Evolutionary conservation across 129 eudicot species (phyloP).

Genomic region (Gnaphalium uliginosum): DNA sequence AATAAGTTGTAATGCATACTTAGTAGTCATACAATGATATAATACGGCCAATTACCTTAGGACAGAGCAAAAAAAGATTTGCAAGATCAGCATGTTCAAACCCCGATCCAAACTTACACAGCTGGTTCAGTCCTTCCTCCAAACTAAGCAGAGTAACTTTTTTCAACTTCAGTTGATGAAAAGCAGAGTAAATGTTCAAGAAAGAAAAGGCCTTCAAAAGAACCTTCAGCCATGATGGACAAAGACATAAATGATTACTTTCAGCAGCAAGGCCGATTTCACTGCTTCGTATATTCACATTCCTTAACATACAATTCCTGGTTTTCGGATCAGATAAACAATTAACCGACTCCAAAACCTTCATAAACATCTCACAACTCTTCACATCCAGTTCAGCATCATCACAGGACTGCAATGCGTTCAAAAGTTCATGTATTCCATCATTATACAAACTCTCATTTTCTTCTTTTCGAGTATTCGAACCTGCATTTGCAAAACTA

Average conservation of each 20-base stretch:
- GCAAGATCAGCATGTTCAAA: slow-evolving; percentile 54
- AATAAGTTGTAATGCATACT: neutral
- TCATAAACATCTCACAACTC: slow-evolving; percentile 35
- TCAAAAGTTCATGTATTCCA: slow-evolving; percentile 32
- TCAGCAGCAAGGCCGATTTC: slow-evolving; percentile 30
- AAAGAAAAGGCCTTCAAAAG: slow-evolving; percentile 56
- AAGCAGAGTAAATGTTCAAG: slow-evolving; percentile 53
- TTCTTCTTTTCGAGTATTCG: slow-evolving; percentile 9
- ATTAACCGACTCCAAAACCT: slow-evolving; percentile 52
- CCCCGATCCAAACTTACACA: slow-evolving; percentile 48
- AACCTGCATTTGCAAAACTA: slow-evolving; percentile 13
- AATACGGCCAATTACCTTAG: slow-evolving; percentile 48
- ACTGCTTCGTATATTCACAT: slow-evolving; percentile 14
- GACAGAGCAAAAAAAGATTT: slow-evolving; percentile 60
- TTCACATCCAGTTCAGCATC: slow-evolving; percentile 41
- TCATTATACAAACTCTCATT: slow-evolving; percentile 27
- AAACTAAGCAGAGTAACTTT: slow-evolving; percentile 42
- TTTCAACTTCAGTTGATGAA: slow-evolving; percentile 47
- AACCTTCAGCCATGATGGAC: slow-evolving; percentile 78
- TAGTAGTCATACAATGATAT: neutral
- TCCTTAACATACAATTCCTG: slow-evolving; percentile 52
- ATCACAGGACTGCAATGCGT: slow-evolving; percentile 40
- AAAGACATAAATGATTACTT: slow-evolving; percentile 41
- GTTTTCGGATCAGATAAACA: slow-evolving; percentile 57
- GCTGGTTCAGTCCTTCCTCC: slow-evolving; percentile 48